Conservation (phyloP, 495 filamentous ascomycete species). For the Aspergillus olivimuriae region DNA sequence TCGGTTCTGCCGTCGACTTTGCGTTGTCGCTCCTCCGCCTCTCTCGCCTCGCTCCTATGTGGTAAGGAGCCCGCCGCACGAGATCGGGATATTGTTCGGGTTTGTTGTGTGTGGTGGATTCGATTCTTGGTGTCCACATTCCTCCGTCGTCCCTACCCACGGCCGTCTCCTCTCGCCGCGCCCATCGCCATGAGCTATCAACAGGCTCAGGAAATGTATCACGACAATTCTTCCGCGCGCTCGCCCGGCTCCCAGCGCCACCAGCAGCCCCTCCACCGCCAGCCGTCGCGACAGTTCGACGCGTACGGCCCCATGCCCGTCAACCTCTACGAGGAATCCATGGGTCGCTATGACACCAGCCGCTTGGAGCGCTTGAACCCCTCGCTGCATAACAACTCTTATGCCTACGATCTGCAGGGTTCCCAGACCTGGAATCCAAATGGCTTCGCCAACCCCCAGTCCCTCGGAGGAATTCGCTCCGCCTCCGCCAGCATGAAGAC, state of each 20-base stretch:
- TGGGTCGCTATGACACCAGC: conserved; percentile 52
- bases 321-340: conserved; percentile 60
- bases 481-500: conserved; percentile 54
- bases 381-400: conserved; percentile 43
- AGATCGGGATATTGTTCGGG: conserved; percentile 24
- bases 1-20: conserved; percentile 9
- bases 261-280: conserved; percentile 59
- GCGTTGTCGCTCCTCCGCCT: conserved; percentile 8
- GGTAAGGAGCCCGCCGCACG: conserved; percentile 21
- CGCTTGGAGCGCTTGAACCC: conserved; percentile 56
- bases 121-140: conserved; percentile 39
- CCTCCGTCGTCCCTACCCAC: conserved; percentile 21
- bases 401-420: conserved; percentile 55
- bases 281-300: conserved; percentile 64
- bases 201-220: conserved; percentile 57
- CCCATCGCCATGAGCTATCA: conserved; percentile 47
- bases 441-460: conserved; percentile 46
- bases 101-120: conserved; percentile 40
- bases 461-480: conserved; percentile 47
- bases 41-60: conserved; percentile 30
- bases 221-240: conserved; percentile 52
- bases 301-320: conserved; percentile 55
- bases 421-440: conserved; percentile 64
- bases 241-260: conserved; percentile 58
- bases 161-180: conserved; percentile 7